Evolutionary conservation across 1,284 basidiomycete genomes (phyloP).

Genomic region (Ustilago trichophora): DNA sequence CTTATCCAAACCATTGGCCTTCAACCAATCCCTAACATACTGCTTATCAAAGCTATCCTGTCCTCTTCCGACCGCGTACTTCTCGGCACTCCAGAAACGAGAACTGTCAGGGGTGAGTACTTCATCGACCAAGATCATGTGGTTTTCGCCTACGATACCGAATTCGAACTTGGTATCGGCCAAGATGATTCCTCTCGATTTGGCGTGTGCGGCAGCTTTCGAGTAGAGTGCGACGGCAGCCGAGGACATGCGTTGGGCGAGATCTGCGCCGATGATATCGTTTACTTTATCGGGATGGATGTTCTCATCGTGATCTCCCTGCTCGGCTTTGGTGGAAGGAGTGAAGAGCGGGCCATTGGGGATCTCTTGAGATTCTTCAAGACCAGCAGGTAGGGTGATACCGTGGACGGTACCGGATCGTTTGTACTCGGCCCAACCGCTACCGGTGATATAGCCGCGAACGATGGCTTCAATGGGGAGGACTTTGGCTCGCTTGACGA

Average conservation of each 20-base stretch:
- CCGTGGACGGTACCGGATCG: conserved; percentile 87
- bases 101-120: conserved; percentile 96
- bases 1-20: conserved; percentile 53
- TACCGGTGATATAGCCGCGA: conserved; percentile 95
- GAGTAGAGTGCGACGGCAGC: conserved; percentile 78
- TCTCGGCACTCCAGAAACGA: conserved; percentile 87
- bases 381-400: conserved; percentile 77
- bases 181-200: conserved; percentile 83
- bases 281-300: conserved; percentile 82
- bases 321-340: conserved; percentile 95
- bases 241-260: conserved; percentile 74
- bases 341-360: conserved; percentile 80
- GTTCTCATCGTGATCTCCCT: conserved; percentile 95
- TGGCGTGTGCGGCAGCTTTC: conserved; percentile 81
- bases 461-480: conserved; percentile 97
- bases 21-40: conserved; percentile 85
- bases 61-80: conserved; percentile 78
- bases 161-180: conserved; percentile 96
- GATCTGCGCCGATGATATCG: conserved; percentile 65
- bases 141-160: conserved; percentile 70
- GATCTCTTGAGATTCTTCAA: conserved; percentile 81
- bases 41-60: conserved; percentile 98
- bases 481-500: conserved; percentile 88
- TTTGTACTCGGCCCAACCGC: conserved; percentile 94
- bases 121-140: conserved; percentile 92